Evolutionary conservation across 495 filamentous ascomycete species (phyloP).

Genomic region (Hypoxylon trugodes): DNA sequence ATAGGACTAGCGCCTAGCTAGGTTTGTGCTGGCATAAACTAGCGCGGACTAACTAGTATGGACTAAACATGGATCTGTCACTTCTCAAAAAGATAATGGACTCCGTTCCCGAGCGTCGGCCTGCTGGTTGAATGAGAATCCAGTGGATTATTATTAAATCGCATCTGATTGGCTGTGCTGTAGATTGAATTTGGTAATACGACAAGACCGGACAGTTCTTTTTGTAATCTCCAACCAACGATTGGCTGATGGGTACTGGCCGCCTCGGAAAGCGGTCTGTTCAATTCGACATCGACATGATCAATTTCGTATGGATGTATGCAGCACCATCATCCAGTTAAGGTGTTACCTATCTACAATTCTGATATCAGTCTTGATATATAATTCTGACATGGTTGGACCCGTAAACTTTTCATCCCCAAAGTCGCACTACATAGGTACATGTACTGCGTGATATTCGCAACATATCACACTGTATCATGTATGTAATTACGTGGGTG

Average conservation of each 20-base stretch:
- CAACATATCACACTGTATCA: background rate
- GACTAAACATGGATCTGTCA: slow-evolving; percentile 22
- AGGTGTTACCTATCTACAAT: slow-evolving; percentile 26
- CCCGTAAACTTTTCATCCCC: too few species aligned
- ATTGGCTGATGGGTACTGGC: slow-evolving; percentile 33
- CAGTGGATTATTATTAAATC: slow-evolving; percentile 39
- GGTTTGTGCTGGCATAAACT: too few species aligned
- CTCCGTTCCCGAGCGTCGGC: slow-evolving; percentile 35
- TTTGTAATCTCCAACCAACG: slow-evolving; percentile 35
- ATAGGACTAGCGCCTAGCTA: slow-evolving; percentile 22
- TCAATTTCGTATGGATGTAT: slow-evolving; percentile 12
- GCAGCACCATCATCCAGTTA: slow-evolving; percentile 23
- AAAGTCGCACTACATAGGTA: slow-evolving; percentile 8
- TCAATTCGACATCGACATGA: slow-evolving; percentile 16
- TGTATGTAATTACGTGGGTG: background rate
- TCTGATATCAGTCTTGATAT: slow-evolving; percentile 3
- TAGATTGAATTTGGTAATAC: slow-evolving; percentile 39
- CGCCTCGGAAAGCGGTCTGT: slow-evolving; percentile 36
- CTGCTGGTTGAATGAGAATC: slow-evolving; percentile 38
- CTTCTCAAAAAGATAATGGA: slow-evolving; percentile 23
- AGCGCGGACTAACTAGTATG: slow-evolving; percentile 16
- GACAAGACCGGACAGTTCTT: slow-evolving; percentile 10
- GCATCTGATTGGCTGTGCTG: slow-evolving; percentile 18
- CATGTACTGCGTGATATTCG: too few species aligned
- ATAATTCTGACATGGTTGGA: slow-evolving; percentile 13